Base-by-base conservation (phyloP, 305 asterid species). In the Solanum hybrid region DNA sequence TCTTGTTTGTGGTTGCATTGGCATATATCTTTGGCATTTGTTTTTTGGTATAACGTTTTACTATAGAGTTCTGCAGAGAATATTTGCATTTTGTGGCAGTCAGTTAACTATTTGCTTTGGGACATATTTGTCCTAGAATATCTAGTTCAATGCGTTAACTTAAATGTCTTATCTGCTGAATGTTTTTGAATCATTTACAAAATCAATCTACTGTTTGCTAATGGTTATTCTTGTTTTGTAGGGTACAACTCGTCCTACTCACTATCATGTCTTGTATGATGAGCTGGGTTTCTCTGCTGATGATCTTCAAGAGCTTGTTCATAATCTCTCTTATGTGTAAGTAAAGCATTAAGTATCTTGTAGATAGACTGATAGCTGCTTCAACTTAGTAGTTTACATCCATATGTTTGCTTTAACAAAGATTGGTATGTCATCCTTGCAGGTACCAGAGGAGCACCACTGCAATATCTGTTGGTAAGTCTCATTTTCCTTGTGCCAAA, bases 361-460 rank as follows among this genome's bases (percentile, higher is more conserved):
- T 5, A 3, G 12, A 70, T 11, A 0, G 17, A 70, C 15, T 26
- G 32, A 11, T 24, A 70, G 32, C 32, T 10, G 32, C 37, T n/a
- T 22, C 26, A 9, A 87, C 2, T 36, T 24, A 15, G 32, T 73
- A 17, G 41, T 79, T 5, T 17, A 29, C 86, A 26, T 11, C 45
- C 36, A 4, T 9, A 45, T 27, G 33, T 72, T 45, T 65, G 34
- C 68, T 39, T 5, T 41, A 15, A 38, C 34, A 27, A 27, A 41
- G 29, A 65, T 10, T 10, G 36, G 39, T 15, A 15, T 77, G 6
- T 79, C 22, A 20, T 10, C 87, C 72, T 81, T 92, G 81, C 98
- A 97, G 99, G 92, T 97, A 97, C 91, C 99, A 97, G 93, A 94
- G 99, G 13, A 97, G 99, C 89, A 97, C 98, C 14, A 97, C 99